phyloP scores from a whole-genome alignment of 2,329 filamentous ascomycete genomes.

The Xylaria hypoxylon region DNA sequence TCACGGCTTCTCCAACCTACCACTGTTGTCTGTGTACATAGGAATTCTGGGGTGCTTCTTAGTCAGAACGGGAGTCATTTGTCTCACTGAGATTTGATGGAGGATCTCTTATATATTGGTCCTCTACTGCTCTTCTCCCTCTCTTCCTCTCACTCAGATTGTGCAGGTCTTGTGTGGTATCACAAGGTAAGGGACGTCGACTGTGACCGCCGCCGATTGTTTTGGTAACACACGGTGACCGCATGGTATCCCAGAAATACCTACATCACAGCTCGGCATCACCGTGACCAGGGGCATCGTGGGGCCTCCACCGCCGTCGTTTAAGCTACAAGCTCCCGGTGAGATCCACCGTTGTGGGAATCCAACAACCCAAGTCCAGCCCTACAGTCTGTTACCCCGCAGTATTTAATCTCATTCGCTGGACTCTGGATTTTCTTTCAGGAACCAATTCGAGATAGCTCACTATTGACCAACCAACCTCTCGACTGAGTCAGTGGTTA shows the following conservation, averaged over 20 bases:
- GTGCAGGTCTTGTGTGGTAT: neutral
- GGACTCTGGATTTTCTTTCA: slow-evolving; percentile 15
- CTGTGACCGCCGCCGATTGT: neutral
- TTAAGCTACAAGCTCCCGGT: slow-evolving; percentile 28
- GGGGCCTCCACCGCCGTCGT: slow-evolving; percentile 24
- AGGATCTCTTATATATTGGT: slow-evolving; percentile 11
- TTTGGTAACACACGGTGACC: slow-evolving; percentile 10
- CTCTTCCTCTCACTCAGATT: neutral
- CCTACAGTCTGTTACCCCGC: slow-evolving; percentile 38
- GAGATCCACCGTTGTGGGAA: slow-evolving; percentile 33
- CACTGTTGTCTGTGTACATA: neutral
- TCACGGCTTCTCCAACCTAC: slow-evolving; percentile 36
- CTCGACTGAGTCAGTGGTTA: slow-evolving; percentile 17
- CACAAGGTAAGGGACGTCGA: slow-evolving; percentile 13
- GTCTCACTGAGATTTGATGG: neutral
- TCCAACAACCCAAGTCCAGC: slow-evolving; percentile 35
- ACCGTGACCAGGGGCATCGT: slow-evolving; percentile 27
- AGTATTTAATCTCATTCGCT: slow-evolving; percentile 39
- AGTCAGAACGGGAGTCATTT: slow-evolving; percentile 7
- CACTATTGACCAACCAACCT: neutral
- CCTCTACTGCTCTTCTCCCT: neutral
- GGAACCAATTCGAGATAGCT: slow-evolving; percentile 28
- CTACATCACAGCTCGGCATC: slow-evolving; percentile 28
- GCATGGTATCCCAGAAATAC: neutral
- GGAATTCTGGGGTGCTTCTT: slow-evolving; percentile 14